Evolutionary conservation across 2,329 filamentous ascomycete genomes (phyloP).

Genomic region (Elsinoe arachidis): DNA sequence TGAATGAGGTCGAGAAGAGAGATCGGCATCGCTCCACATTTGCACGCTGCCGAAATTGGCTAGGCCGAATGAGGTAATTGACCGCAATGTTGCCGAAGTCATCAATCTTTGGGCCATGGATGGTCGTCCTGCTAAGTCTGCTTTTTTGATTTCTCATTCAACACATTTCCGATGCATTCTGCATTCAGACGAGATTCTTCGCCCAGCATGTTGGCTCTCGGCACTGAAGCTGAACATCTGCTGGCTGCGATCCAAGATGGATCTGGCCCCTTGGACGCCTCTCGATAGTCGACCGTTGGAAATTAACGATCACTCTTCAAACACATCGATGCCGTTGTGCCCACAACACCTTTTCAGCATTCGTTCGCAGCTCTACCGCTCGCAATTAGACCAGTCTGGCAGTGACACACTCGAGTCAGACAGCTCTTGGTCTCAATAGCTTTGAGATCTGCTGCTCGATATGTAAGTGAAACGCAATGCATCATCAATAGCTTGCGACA

Average conservation of each 20-base stretch:
- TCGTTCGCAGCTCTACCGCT: not conserved
- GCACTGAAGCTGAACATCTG: too few species aligned
- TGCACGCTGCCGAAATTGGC: not conserved
- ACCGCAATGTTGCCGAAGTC: too few species aligned
- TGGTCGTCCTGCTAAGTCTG: too few species aligned
- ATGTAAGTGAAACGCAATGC: not conserved
- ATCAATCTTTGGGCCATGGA: too few species aligned
- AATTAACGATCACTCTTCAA: not conserved
- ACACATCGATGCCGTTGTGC: not conserved
- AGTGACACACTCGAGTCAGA: not conserved
- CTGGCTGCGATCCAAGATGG: not conserved
- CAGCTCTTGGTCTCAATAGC: not conserved
- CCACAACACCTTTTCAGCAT: not conserved
- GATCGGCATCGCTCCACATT: not conserved
- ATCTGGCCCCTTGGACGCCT: conserved; percentile 5
- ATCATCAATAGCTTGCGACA: not conserved
- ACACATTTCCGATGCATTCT: too few species aligned
- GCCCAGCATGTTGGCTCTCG: too few species aligned
- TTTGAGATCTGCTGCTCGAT: not conserved
- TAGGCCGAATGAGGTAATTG: not conserved
- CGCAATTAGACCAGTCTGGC: not conserved
- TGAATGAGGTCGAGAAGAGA: not conserved
- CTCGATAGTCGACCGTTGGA: conserved; percentile 11
- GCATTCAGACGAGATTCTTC: too few species aligned
- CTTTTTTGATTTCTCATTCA: too few species aligned